These are phyloP conservation scores for Syzygium jambos DNA, from an alignment of 345 rosid species.

Conservation along the genomic window DNA sequence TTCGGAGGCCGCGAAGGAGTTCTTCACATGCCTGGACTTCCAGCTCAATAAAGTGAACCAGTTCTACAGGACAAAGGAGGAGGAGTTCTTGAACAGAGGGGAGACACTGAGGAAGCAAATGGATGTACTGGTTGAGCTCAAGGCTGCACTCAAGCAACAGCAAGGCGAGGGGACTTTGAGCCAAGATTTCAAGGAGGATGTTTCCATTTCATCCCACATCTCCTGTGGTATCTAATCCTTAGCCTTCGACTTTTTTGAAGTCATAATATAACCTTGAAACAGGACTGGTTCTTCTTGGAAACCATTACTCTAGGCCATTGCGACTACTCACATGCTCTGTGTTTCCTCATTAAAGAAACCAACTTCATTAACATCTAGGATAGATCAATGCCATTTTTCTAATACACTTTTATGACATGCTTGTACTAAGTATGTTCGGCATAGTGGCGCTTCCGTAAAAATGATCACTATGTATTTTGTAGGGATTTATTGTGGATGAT, in stretches of 20 bases:
- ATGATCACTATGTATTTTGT: neutral
- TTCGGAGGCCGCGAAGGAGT: slow-evolving; percentile 66
- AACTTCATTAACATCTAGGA: neutral
- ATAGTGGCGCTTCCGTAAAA: neutral
- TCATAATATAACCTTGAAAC: neutral
- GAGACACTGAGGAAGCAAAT: slow-evolving; percentile 78
- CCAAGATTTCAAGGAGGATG: slow-evolving; percentile 62
- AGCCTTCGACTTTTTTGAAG: neutral
- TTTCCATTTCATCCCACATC: slow-evolving; percentile 67
- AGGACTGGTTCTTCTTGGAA: neutral
- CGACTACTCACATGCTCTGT: neutral
- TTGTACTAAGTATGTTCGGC: neutral
- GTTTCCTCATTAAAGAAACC: neutral
- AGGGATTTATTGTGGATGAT: neutral
- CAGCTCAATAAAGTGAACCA: slow-evolving; percentile 97
- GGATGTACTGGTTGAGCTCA: slow-evolving; percentile 75
- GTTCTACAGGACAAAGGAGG: slow-evolving; percentile 74
- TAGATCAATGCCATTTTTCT: neutral
- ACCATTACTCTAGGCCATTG: neutral
- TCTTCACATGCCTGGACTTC: slow-evolving; percentile 62
- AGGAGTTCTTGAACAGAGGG: slow-evolving; percentile 86
- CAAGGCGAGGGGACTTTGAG: slow-evolving; percentile 32
- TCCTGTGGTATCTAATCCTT: slow-evolving; percentile 47
- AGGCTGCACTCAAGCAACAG: slow-evolving; percentile 44
- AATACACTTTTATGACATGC: neutral